Evolutionary conservation across 1,139 yeast species (phyloP).

Genomic region (Diutina scorzettiae): DNA sequence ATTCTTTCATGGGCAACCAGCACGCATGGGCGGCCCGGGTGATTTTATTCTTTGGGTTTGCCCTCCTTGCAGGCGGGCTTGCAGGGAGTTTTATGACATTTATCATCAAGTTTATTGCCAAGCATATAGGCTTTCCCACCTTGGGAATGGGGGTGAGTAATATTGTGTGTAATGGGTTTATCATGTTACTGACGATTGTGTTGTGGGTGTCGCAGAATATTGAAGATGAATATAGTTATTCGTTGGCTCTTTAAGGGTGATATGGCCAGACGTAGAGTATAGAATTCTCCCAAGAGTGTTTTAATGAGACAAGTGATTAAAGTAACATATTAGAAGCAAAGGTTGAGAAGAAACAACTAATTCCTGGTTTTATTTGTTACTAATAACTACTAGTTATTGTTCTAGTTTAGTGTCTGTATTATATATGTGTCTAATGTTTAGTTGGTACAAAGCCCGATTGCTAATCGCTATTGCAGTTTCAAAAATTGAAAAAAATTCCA

Average conservation of each 20-base stretch:
- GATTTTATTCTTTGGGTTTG: slow-evolving; percentile 81
- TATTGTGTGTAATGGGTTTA: slow-evolving; percentile 65
- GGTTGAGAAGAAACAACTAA: too few relatives aligned
- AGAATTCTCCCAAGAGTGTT: too few relatives aligned
- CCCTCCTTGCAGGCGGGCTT: slow-evolving; percentile 85
- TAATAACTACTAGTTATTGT: too few relatives aligned
- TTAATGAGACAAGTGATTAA: too few relatives aligned
- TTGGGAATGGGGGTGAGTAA: slow-evolving; percentile 91
- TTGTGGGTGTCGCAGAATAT: slow-evolving; percentile 91
- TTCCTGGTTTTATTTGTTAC: too few relatives aligned
- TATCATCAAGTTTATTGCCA: slow-evolving; percentile 71
- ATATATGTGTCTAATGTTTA: too few relatives aligned
- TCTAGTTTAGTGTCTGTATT: too few relatives aligned
- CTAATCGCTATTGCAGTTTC: too few relatives aligned
- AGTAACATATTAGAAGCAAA: too few relatives aligned
- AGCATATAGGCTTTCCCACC: slow-evolving; percentile 74
- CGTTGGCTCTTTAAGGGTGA: slow-evolving; percentile 59
- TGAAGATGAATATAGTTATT: slow-evolving; percentile 91
- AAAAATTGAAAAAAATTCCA: too few relatives aligned
- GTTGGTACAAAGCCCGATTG: too few relatives aligned
- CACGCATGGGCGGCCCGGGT: slow-evolving; percentile 93
- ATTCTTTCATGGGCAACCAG: slow-evolving; percentile 32
- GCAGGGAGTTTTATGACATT: slow-evolving; percentile 87
- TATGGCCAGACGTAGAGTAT: too few relatives aligned
- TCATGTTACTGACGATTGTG: slow-evolving; percentile 78